Evolutionary conservation across 352 stramenopile species (phyloP), one percentile per base, ranked within the genome.

Genomic region (Phytophthora cactorum): DNA sequence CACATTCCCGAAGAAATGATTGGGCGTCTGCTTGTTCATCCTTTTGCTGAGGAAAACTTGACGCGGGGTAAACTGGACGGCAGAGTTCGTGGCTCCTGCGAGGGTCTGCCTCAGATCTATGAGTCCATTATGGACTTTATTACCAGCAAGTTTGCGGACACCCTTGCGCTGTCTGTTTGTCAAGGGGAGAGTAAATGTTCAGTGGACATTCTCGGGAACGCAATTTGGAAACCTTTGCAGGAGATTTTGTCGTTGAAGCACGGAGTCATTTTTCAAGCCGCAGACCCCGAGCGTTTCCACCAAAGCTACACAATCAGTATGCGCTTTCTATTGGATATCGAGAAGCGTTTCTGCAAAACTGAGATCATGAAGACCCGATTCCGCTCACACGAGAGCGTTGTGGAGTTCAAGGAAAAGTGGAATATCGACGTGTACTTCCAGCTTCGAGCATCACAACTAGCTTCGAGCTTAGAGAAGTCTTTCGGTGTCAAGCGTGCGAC

Each of bases 361-460:
- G 67, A 89, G 17, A 61, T 64, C 2, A 89, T 90, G 75, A 86
- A 79, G 59, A 75, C 51, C 5, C 83, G 88, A 2, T 95, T 96
- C 38, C 78, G 84, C 15, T 74, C 68, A 5, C 84, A 93, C 34
- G 83, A 93, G 39, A 91, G 78, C 17, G 81, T 91, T 11, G 59
- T 90, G 4, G 77, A 90, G 36, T 96, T 96, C 68, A 91, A 89
- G 58, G 86, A 94, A 47, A 92, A 90, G 68, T 96, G 89, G 89
- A 95, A 96, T 56, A 79, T 94, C 59, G 88, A 93, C 43, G 83
- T 95, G 17, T 96, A 96, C 74, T 95, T 94, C 53, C 86, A 96
- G 59, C 68, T 95, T 52, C 83, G 84, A 39, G 79, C 75, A 34
- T 79, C 77, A 7, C 70, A 93, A 64, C 52, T 95, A 4, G 69